Evolutionary conservation across 352 stramenopile genomes (phyloP).

Genomic region (Pythium periplocum): DNA sequence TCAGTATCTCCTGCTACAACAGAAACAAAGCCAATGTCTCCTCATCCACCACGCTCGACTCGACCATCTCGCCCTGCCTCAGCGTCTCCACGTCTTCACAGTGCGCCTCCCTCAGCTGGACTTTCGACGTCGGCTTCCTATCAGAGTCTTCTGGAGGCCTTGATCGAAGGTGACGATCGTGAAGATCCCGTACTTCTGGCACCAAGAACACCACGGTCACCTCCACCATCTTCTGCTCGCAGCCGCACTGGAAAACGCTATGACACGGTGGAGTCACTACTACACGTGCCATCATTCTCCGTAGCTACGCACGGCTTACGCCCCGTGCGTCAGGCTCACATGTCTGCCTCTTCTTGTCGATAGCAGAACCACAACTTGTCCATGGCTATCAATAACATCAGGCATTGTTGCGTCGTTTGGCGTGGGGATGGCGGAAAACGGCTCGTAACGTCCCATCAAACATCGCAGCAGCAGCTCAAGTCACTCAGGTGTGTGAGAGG

Average conservation of each 20-base stretch:
- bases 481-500: no score
- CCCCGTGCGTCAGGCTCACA: neutral
- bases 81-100: neutral
- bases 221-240: neutral
- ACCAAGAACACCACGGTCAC: neutral
- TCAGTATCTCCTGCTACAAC: neutral
- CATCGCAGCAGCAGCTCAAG: no score
- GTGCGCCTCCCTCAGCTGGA: no score
- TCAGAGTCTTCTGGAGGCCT: conserved; percentile 9
- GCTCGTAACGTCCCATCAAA: no score
- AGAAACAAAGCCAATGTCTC: neutral
- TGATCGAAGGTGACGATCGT: conserved; percentile 4
- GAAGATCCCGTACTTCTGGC: conserved; percentile 3
- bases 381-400: no score
- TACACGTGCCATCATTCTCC: conserved; percentile 17
- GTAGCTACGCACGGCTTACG: conserved; percentile 5
- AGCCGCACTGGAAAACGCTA: conserved; percentile 4
- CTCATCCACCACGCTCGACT: neutral
- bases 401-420: no score
- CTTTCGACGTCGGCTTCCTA: neutral
- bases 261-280: conserved; percentile 8
- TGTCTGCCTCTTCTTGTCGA: no score
- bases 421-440: no score
- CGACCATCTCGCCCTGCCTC: neutral
- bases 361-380: no score